phyloP scores from a whole-genome alignment of 2,329 filamentous ascomycete genomes.

The Huntiella moniliformis region DNA sequence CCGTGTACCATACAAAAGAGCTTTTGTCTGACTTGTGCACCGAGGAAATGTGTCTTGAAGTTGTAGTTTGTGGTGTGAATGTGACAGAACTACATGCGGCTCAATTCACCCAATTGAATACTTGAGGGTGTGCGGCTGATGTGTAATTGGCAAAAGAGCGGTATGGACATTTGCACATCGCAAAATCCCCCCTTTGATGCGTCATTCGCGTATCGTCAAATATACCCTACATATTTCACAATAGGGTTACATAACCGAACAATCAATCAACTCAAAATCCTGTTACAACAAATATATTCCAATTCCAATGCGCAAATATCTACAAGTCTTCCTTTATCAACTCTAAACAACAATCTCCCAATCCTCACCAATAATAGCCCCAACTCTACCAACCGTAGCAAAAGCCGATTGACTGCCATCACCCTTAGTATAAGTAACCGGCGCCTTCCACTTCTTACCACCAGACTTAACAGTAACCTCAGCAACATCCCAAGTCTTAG shows the following conservation, averaged over 20 bases:
- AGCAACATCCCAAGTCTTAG: constrained; percentile 48
- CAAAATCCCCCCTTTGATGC: neutral
- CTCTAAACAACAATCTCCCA: constrained; percentile 26
- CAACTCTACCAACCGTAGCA: constrained; percentile 33
- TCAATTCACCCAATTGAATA: too few relatives aligned
- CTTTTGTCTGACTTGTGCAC: too few relatives aligned
- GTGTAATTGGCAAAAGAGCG: too few relatives aligned
- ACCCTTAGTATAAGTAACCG: constrained; percentile 40
- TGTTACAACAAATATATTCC: neutral
- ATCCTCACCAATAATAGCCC: constrained; percentile 32
- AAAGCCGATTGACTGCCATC: constrained; percentile 29
- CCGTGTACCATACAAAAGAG: too few relatives aligned
- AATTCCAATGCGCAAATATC: neutral
- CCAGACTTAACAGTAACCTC: constrained; percentile 36
- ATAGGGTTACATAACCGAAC: neutral
- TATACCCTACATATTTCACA: neutral
- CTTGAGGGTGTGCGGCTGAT: too few relatives aligned
- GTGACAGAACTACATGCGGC: too few relatives aligned
- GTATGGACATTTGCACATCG: too few relatives aligned
- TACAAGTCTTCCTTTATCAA: neutral
- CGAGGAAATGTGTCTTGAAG: too few relatives aligned
- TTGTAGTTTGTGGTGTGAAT: too few relatives aligned
- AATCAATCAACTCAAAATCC: neutral
- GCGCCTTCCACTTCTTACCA: constrained; percentile 34
- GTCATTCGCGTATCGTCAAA: neutral